phyloP scores from a whole-genome alignment of 805 yeast genomes.

The Candida golubevii region DNA sequence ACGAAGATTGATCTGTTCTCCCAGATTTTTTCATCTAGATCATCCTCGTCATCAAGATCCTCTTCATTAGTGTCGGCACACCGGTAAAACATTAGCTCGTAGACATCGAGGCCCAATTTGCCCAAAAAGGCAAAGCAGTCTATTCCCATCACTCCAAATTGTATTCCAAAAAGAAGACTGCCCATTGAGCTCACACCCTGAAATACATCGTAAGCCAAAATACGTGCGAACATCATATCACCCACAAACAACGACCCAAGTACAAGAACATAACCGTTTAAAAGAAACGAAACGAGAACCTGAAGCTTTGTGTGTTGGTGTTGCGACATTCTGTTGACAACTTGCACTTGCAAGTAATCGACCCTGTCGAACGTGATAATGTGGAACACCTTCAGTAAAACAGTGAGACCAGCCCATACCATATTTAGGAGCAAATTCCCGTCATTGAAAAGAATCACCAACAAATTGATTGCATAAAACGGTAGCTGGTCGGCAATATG shows the following conservation, averaged over 20 bases:
- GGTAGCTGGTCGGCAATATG: slow-evolving; percentile 44
- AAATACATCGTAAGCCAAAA: slow-evolving; percentile 54
- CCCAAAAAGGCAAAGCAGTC: slow-evolving; percentile 45
- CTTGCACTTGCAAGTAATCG: slow-evolving; percentile 32
- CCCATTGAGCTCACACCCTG: slow-evolving; percentile 49
- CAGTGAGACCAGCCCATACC: slow-evolving; percentile 31
- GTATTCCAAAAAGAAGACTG: slow-evolving; percentile 69
- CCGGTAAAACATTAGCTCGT: slow-evolving; percentile 50
- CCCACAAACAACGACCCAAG: slow-evolving; percentile 40
- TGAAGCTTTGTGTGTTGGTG: slow-evolving; percentile 12
- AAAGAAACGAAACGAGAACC: slow-evolving; percentile 30
- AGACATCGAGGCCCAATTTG: slow-evolving; percentile 47
- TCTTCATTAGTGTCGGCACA: not conserved
- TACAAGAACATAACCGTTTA: slow-evolving; percentile 43
- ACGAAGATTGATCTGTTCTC: slow-evolving; percentile 61
- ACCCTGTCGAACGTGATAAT: slow-evolving; percentile 61
- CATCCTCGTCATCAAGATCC: slow-evolving; percentile 27
- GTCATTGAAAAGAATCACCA: slow-evolving; percentile 63
- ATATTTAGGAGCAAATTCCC: slow-evolving; percentile 53
- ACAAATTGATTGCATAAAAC: slow-evolving; percentile 37
- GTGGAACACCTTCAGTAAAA: slow-evolving; percentile 61
- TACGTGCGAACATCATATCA: slow-evolving; percentile 51
- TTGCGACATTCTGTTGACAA: slow-evolving; percentile 23
- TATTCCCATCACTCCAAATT: slow-evolving; percentile 60
- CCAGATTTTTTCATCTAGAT: slow-evolving; percentile 57